Base-by-base conservation (phyloP, 352 stramenopile genomes). In the Phytophthora multivora region DNA sequence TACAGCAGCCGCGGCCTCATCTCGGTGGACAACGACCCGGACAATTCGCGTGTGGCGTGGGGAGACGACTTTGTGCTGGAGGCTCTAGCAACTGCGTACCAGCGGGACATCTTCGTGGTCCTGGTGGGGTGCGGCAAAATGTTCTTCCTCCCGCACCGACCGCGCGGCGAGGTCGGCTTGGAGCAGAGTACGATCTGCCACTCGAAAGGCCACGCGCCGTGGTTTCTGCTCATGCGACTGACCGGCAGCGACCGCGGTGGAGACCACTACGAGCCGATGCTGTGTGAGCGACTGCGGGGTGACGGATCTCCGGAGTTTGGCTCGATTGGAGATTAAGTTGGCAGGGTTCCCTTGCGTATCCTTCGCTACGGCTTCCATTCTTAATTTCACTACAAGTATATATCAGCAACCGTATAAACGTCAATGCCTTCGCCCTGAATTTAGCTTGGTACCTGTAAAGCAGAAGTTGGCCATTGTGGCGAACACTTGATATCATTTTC, bases 261-360 rank as follows among this genome's bases (percentile, higher is more conserved):
- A 25, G 87, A 96, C 63, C 87, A 96, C 58, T 96, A 96, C 72
- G 87, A 96, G 61, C 87, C 87, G 13, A 96, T 96, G 87, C 71
- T 92, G 13, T 91, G 81, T 45, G 80, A 91, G 55, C 85, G 87
- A 21, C 78, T 96, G 55, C 85, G 86, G 35, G 86, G 87, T 16
- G 86, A 96, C 46, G 85, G 85, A 39, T 94, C 83, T n/a, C 75
- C 71, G 8, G 85, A 96, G 58, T 93, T 96, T 59, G 87, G 87
- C 26, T 81, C 70, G 16, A 96, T 96, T 35, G 87, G 87, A 52
- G 87, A 96, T 52, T 90, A 54, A 77, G 45, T 12, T n/a, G 9
- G 19, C 18, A 9, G 25, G 39, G 25, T 28, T 50, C 26, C 36
- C 19, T 40, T 60, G 47, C 49, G 19, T 63, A 18, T 60, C n/a